These are phyloP conservation scores for Sugiyamaella japonica DNA, from an alignment of 1,139 yeast genomes.

Conservation along the genomic window DNA sequence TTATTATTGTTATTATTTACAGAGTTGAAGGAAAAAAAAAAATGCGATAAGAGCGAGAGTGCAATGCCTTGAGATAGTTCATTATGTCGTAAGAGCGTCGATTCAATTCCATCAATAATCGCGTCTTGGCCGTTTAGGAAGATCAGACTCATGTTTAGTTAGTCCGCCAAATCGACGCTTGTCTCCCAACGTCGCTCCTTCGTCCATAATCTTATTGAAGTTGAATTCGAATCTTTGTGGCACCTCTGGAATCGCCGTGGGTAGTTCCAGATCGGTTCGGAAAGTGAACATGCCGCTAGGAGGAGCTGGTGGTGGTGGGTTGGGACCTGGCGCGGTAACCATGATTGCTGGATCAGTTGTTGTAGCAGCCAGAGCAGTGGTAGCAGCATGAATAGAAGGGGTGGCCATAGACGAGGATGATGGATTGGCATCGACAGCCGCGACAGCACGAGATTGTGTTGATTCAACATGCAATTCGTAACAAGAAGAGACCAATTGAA, in stretches of 20 bases:
- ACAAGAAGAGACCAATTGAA: too few species aligned
- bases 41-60: background rate
- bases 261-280: constrained; percentile 18
- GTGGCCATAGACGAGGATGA: too few species aligned
- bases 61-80: constrained; percentile 4
- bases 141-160: background rate
- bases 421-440: too few species aligned
- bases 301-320: constrained; percentile 20
- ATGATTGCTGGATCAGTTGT: background rate
- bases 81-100: background rate
- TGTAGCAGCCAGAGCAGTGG: background rate
- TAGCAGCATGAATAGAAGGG: too few species aligned
- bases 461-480: too few species aligned
- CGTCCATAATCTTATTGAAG: constrained; percentile 1
- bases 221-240: constrained; percentile 7
- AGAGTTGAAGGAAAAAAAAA: background rate
- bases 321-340: background rate
- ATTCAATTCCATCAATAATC: constrained; percentile 15
- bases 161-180: constrained; percentile 9
- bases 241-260: constrained; percentile 7
- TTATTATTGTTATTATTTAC: background rate
- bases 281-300: constrained; percentile 21
- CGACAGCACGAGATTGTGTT: too few species aligned
- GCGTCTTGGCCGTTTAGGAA: constrained; percentile 7
- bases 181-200: constrained; percentile 5